Percentiles rank a stretch among this genome's conserved stretches.
phyloP scores from a whole-genome alignment of 306 rosid genomes.

The Vicia faba region DNA sequence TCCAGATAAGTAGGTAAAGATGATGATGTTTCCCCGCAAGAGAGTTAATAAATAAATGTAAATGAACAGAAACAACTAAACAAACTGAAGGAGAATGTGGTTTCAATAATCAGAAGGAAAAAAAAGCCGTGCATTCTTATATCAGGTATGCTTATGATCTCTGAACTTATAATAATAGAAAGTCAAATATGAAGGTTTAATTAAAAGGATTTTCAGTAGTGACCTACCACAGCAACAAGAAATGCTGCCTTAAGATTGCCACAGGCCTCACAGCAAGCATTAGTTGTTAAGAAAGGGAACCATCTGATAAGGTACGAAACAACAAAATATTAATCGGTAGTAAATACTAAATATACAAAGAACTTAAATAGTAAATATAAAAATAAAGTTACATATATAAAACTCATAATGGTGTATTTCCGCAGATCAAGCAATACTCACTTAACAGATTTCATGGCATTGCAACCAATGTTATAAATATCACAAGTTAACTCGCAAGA shows the following conservation, averaged over 20 bases:
- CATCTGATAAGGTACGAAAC: conserved; percentile 60
- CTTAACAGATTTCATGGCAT: conserved; percentile 10
- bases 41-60: conserved; percentile 2
- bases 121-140: conserved; percentile 4
- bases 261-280: conserved; percentile 98
- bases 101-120: background rate
- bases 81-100: conserved; percentile 13
- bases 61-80: conserved; percentile 12
- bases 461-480: background rate
- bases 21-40: conserved; percentile 1
- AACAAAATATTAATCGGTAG: conserved; percentile 34
- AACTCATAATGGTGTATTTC: conserved; percentile 15
- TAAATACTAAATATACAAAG: background rate
- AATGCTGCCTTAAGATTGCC: conserved; percentile 99
- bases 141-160: conserved; percentile 30
- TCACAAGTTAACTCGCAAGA: background rate
- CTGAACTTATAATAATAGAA: conserved; percentile 2
- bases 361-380: conserved; percentile 1
- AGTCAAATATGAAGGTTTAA: conserved; percentile 24
- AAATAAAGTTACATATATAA: background rate
- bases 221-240: conserved; percentile 94
- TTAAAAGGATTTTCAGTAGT: conserved; percentile 25
- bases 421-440: conserved; percentile 13
- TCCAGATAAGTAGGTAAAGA: conserved; percentile 13
- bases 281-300: conserved; percentile 88